Evolutionary conservation across 306 rosid species (phyloP), one percentile per base, ranked within the genome.

Genomic region (Rosa persica): DNA sequence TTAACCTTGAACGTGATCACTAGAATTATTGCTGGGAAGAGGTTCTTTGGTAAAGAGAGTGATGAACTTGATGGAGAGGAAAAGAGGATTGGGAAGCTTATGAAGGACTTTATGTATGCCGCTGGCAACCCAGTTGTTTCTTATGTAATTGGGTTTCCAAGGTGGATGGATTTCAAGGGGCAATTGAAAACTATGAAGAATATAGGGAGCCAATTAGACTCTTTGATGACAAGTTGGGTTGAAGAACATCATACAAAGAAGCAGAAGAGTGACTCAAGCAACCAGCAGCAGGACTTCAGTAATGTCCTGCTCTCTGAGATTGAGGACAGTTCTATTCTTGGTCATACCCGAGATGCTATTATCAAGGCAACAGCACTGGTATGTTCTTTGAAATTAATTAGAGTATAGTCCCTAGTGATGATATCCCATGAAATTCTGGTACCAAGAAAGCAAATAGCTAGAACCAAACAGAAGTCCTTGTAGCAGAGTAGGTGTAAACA

Each of bases 91-190:
- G 85, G 80, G 84, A 83, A 81, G 23, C 75, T 88, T 8, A 65
- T 88, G 19, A 81, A 86, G 71, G 90, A 89, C 9, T 86, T 73
- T 12, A 86, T 87, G 91, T 68, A 67, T 4, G 55, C 86, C 16
- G 76, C 85, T 30, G 91, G 90, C 48, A 86, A 70, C 0, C 79
- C 77, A 74, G 83, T 83, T 38, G 76, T 75, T 57, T 84, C 89
- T 4, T 90, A 90, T 76, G n/a, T 85, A 74, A 69, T 87, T 54
- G 88, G 92, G 8, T 9, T 88, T 13, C 83, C 86, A n/a, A 83
- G 81, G 8, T 88, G 94, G 92, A 42, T 88, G 30, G 80, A 73
- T 1, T 1, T 72, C 1, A 38, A 77, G 17, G 90, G 91, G 2
- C 4, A 75, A 58, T 67, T 86, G 1, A 86, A 67, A 72, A 58